Evolutionary conservation across 2,329 filamentous ascomycete genomes (phyloP).

Genomic region (Cadophora gregata): DNA sequence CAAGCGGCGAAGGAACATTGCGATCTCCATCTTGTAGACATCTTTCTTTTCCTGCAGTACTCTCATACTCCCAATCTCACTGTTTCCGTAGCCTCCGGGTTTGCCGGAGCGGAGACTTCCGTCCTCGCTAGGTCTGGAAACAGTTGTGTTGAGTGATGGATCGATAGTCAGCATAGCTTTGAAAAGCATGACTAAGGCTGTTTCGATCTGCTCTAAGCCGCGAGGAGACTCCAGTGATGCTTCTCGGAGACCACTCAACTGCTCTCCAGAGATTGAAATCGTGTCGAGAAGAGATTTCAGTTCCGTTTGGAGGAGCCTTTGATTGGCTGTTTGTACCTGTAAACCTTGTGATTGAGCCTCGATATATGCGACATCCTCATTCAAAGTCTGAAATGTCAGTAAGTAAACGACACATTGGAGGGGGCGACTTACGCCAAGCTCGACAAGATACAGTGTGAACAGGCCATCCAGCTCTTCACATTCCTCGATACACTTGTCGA

Average conservation of each 20-base stretch:
- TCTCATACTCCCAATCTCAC: conserved; percentile 77
- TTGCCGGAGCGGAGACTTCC: conserved; percentile 41
- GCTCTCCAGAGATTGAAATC: conserved; percentile 80
- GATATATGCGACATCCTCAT: conserved; percentile 95
- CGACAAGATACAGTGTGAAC: conserved; percentile 91
- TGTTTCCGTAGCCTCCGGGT: conserved; percentile 54
- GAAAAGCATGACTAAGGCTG: conserved; percentile 79
- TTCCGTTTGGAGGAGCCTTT: conserved; percentile 88
- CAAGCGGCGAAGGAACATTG: conserved; percentile 77
- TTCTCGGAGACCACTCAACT: conserved; percentile 75
- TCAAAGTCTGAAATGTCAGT: conserved; percentile 70
- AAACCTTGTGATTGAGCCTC: conserved; percentile 96
- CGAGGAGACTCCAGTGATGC: conserved; percentile 74
- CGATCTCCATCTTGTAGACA: conserved; percentile 79
- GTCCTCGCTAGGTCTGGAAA: conserved; percentile 49
- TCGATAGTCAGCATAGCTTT: conserved; percentile 95
- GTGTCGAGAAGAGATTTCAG: conserved; percentile 88
- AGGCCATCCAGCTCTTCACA: conserved; percentile 96
- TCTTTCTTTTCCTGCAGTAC: conserved; percentile 95
- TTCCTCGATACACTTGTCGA: conserved; percentile 90
- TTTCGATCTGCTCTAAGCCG: conserved; percentile 80
- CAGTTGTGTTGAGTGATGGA: conserved; percentile 67
- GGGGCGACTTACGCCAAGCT: conserved; percentile 74
- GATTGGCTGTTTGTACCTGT: conserved; percentile 96
- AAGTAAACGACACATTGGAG: conserved; percentile 22